phyloP scores from a whole-genome alignment of 2,329 filamentous ascomycete species.

The Graphiopsis chlorocephala region DNA sequence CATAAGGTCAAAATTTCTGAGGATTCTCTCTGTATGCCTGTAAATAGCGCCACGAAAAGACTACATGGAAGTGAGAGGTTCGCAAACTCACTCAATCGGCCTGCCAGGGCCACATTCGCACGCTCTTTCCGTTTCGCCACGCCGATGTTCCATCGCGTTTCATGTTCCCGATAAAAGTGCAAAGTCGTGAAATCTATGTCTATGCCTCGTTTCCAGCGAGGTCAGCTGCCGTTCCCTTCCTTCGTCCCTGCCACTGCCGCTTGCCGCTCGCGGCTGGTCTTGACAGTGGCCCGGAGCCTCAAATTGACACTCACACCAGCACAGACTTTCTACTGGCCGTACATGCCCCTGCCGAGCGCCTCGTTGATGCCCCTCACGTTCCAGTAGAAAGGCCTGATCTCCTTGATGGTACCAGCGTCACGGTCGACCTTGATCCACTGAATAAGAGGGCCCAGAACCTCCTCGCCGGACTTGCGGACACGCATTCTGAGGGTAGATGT shows the following conservation, averaged over 20 bases:
- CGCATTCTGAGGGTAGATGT: constrained; percentile 29
- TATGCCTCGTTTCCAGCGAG: constrained; percentile 16
- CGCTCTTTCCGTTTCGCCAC: background rate
- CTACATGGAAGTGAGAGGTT: background rate
- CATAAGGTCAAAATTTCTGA: background rate
- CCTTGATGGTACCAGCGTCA: constrained; percentile 32
- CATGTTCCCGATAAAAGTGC: background rate
- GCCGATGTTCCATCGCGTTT: background rate
- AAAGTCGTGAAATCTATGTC: constrained; percentile 15
- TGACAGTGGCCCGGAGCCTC: background rate
- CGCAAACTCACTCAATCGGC: background rate
- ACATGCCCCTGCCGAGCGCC: constrained; percentile 18
- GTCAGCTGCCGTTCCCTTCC: background rate
- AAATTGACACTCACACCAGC: background rate
- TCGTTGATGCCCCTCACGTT: constrained; percentile 30
- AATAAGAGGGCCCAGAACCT: constrained; percentile 31
- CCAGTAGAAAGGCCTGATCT: constrained; percentile 39
- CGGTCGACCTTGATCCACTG: constrained; percentile 36
- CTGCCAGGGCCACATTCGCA: constrained; percentile 1
- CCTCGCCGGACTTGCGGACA: constrained; percentile 34
- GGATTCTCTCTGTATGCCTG: background rate
- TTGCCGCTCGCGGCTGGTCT: background rate
- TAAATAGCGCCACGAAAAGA: background rate
- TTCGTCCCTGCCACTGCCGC: background rate
- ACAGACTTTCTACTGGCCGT: constrained; percentile 9